These are phyloP conservation scores for Aphanocladium album DNA, from an alignment of 2,329 filamentous ascomycete species.

Conservation along the genomic window DNA sequence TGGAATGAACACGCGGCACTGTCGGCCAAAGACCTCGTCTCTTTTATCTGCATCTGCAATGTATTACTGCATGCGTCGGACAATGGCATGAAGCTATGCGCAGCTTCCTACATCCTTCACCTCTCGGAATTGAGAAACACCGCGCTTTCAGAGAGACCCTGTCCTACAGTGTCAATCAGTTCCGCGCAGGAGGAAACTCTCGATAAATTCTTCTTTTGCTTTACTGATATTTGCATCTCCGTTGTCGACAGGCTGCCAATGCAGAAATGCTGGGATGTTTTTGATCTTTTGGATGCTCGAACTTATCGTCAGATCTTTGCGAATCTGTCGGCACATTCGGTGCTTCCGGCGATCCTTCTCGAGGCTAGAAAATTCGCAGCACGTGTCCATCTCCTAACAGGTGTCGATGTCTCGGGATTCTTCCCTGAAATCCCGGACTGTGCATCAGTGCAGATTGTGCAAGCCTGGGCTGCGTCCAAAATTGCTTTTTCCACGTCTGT, in stretches of 20 bases:
- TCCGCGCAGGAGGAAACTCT: background rate
- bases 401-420: background rate
- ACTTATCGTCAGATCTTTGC: constrained; percentile 22
- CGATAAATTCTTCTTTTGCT: constrained; percentile 14
- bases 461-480: too few relatives aligned
- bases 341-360: background rate
- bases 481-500: constrained; percentile 23
- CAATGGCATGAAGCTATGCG: constrained; percentile 6
- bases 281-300: constrained; percentile 29
- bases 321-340: background rate
- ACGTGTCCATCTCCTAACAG: background rate
- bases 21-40: constrained; percentile 17
- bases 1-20: constrained; percentile 13
- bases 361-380: background rate
- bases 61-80: constrained; percentile 13
- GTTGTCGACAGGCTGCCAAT: constrained; percentile 11
- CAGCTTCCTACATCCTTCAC: constrained; percentile 22
- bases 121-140: constrained; percentile 21
- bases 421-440: background rate
- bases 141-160: constrained; percentile 21
- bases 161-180: background rate
- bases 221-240: constrained; percentile 20
- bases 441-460: background rate
- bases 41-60: constrained; percentile 16
- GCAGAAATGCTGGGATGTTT: constrained; percentile 23